Conservation (phyloP, 345 rosid species). For the Excoecaria cochinchinensis region DNA sequence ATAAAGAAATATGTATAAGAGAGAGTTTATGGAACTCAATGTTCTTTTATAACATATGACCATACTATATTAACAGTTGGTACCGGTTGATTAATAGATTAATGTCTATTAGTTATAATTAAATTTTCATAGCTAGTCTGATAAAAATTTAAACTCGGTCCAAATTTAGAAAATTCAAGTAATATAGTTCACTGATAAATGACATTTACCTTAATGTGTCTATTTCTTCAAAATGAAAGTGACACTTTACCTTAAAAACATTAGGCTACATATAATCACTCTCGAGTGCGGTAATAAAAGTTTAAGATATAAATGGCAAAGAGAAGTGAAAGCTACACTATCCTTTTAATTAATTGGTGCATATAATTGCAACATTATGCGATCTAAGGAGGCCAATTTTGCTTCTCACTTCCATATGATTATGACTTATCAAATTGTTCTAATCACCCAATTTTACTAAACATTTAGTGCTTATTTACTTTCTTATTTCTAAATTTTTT, state of each 20-base stretch:
- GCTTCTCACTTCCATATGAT: constrained; percentile 5
- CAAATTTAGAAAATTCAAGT: too few species aligned
- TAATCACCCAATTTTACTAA: background rate
- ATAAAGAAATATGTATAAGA: too few species aligned
- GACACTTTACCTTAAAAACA: background rate
- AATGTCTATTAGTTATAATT: too few species aligned
- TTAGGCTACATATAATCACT: background rate
- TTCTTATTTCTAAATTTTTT: background rate
- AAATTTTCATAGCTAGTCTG: too few species aligned
- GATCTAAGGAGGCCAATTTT: background rate
- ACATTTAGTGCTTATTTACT: background rate
- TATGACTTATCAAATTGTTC: background rate
- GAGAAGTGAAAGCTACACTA: background rate
- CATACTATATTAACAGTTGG: too few species aligned
- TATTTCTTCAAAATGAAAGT: constrained; percentile 16
- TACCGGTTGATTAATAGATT: too few species aligned
- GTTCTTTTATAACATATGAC: too few species aligned
- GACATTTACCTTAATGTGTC: too few species aligned
- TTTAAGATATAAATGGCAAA: constrained; percentile 7
- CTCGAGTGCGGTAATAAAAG: background rate
- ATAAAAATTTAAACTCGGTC: too few species aligned
- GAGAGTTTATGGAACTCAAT: too few species aligned
- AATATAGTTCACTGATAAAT: too few species aligned
- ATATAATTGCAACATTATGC: constrained; percentile 4
- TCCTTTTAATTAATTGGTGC: background rate